phyloP scores from a whole-genome alignment of 2,329 filamentous ascomycete species.

The Monosporascus sp. region DNA sequence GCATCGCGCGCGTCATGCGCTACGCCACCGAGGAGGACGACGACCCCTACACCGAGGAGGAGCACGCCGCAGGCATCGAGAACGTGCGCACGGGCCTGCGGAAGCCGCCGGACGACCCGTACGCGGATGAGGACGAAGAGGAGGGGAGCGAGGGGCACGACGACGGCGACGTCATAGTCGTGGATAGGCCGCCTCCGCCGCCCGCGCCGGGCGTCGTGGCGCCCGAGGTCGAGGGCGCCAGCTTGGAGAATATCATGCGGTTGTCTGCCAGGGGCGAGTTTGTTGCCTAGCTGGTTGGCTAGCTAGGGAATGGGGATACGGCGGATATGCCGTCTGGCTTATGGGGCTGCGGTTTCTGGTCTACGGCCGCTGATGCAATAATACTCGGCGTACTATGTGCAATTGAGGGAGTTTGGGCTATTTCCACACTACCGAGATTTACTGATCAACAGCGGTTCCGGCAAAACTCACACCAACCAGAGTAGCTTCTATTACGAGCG shows the following conservation, averaged over 20 bases:
- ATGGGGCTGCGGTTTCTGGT: not conserved
- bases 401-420: too few species aligned
- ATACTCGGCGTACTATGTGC: too few species aligned
- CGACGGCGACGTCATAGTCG: constrained; percentile 25
- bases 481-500: too few species aligned
- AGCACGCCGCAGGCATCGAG: constrained; percentile 59
- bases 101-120: constrained; percentile 50
- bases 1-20: constrained; percentile 23
- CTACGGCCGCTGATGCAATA: too few species aligned
- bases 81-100: constrained; percentile 67
- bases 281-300: not conserved
- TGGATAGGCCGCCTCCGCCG: constrained; percentile 23
- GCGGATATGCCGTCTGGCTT: not conserved
- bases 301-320: not conserved
- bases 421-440: too few species aligned
- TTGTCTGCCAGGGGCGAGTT: constrained; percentile 16
- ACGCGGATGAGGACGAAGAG: constrained; percentile 48
- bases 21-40: constrained; percentile 43
- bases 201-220: not conserved
- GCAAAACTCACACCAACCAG: too few species aligned
- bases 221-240: constrained; percentile 17
- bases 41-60: constrained; percentile 68
- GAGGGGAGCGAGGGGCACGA: constrained; percentile 38
- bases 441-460: too few species aligned
- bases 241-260: constrained; percentile 20